Base-by-base conservation (phyloP, 1,284 basidiomycete species). In the Ustilago nuda region DNA sequence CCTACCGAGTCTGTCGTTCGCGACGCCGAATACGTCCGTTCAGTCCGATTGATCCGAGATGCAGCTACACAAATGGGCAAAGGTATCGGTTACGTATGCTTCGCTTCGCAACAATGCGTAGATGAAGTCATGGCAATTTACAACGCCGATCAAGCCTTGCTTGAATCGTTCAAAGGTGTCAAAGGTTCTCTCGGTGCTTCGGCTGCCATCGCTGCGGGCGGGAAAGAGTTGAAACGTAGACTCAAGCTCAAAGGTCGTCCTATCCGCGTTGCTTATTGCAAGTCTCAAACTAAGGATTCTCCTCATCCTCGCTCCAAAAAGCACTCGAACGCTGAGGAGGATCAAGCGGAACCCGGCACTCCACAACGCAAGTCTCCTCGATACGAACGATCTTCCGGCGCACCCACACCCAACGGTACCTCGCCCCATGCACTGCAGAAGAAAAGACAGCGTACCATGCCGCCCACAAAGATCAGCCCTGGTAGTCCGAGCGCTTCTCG, bases 1-100 rank as follows among this genome's bases (percentile, higher is more conserved):
- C 36, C 45, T n/a, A 63, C 33, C 32, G 43, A 52, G 3, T 35
- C 7, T 63, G 50, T 76, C 15, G 27, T 53, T 8, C 66, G 84
- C 82, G 39, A 81, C 67, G 33, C 83, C 66, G 27, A 84, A 48
- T 98, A 93, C 92, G 95, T 98, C 7, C 90, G 90, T 8, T 90
- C 90, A 33, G 94, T 98, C 9, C 90, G 96, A 37, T 91, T 98
- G 69, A 89, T 99, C 52, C 90, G 94, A 52, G 96, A 99, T 87
- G 91, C 91, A 79, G 94, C 94, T 64, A 97, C 94, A 0, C 95
- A 95, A 79, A 89, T 98, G 39, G 96, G 96, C n/a, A 98, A 98
- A 87, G 96, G 96, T 1, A 96, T 99, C 84, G 95, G 92, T 11
- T 98, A 98, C 85, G 92, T 98, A 9, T 92, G 94, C 79, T 94